Evolutionary conservation across 2,329 filamentous ascomycete species (phyloP).

Genomic region (Aspergillus novoparasiticus): DNA sequence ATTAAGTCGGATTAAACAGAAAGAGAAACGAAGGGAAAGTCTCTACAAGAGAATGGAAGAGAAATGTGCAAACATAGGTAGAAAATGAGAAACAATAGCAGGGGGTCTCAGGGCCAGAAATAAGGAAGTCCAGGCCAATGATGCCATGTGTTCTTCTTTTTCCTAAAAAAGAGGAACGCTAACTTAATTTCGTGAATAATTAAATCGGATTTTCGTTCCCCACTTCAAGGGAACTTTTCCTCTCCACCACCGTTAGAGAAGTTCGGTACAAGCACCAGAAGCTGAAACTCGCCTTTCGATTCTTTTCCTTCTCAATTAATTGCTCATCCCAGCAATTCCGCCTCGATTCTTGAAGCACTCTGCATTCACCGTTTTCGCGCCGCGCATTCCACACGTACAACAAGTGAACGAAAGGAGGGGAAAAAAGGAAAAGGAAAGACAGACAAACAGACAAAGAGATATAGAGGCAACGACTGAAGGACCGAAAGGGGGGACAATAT

Average conservation of each 20-base stretch:
- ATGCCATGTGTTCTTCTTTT: constrained; percentile 42
- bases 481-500: not conserved
- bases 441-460: not conserved
- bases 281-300: not conserved
- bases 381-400: not conserved
- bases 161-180: constrained; percentile 5
- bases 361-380: not conserved
- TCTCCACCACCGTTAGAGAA: not conserved
- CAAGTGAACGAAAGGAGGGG: not conserved
- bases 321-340: not conserved
- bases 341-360: not conserved
- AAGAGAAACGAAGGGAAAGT: constrained; percentile 12
- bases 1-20: constrained; percentile 10
- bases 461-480: not conserved
- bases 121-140: constrained; percentile 16
- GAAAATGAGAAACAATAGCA: not conserved
- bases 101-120: not conserved
- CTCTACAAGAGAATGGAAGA: not conserved
- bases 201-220: not conserved
- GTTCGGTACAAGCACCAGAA: not conserved
- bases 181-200: constrained; percentile 14
- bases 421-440: not conserved
- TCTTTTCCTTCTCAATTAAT: not conserved
- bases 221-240: constrained; percentile 1
- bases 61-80: not conserved